These are phyloP conservation scores for Colletotrichum theobromicola DNA, from an alignment of 2,329 filamentous ascomycete genomes.

Conservation along the genomic window DNA sequence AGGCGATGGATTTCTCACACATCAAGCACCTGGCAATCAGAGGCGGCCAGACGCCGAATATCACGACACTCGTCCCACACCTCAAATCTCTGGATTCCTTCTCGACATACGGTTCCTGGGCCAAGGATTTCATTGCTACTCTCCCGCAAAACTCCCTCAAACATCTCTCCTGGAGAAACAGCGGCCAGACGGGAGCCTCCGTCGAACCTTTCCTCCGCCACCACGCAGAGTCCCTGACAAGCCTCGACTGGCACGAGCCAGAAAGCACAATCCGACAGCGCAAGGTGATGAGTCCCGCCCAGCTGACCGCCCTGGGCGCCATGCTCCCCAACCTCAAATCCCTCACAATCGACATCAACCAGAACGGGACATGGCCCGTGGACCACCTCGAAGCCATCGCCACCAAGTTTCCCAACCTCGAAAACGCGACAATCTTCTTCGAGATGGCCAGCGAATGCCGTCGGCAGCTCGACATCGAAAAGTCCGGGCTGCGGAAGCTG, in stretches of 20 bases:
- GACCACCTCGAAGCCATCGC: constrained; percentile 3
- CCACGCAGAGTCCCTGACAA: neutral
- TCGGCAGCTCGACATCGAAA: neutral
- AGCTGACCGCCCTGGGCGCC: neutral
- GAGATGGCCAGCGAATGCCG: constrained; percentile 8
- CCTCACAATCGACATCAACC: constrained; percentile 12
- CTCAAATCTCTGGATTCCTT: neutral
- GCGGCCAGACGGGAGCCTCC: neutral
- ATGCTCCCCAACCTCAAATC: neutral
- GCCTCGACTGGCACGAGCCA: constrained; percentile 1
- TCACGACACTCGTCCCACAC: neutral
- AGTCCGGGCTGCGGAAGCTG: neutral
- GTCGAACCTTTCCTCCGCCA: neutral
- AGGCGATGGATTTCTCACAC: constrained; percentile 6
- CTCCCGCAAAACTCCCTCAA: neutral
- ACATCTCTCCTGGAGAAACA: neutral
- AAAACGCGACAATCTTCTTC: neutral
- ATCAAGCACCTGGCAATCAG: neutral
- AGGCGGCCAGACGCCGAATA: neutral
- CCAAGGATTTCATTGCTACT: neutral
- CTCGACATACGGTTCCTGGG: neutral
- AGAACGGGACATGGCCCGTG: neutral
- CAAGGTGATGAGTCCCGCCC: neutral
- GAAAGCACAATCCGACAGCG: neutral
- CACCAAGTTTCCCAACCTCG: neutral